phyloP scores from a whole-genome alignment of 192 early-diverging fungal genomes.

The Cladochytrium replicatum region DNA sequence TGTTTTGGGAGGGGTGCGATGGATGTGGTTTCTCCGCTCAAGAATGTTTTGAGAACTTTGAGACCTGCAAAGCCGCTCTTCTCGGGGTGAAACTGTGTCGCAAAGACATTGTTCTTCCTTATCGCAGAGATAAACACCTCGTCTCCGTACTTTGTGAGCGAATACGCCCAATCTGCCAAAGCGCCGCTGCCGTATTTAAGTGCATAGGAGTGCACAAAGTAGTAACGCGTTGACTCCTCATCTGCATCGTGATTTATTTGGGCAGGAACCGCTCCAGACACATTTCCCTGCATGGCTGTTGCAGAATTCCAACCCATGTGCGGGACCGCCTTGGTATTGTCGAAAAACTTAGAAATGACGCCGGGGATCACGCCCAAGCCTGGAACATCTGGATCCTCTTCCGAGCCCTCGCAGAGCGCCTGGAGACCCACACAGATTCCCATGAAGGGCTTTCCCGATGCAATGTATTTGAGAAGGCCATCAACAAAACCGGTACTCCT shows the following conservation, averaged over 20 bases:
- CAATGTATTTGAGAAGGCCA: constrained; percentile 74
- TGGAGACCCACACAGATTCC: constrained; percentile 99
- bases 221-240: constrained; percentile 59
- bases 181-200: constrained; percentile 17
- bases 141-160: constrained; percentile 81
- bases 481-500: constrained; percentile 63
- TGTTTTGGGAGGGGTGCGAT: background rate
- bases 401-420: constrained; percentile 78
- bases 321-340: constrained; percentile 72
- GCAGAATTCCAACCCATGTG: constrained; percentile 98
- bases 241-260: constrained; percentile 18
- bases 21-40: constrained; percentile 39
- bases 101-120: constrained; percentile 78
- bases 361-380: constrained; percentile 83
- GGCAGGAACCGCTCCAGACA: background rate
- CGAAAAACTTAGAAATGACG: constrained; percentile 55
- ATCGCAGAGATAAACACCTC: constrained; percentile 78
- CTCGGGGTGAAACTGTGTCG: constrained; percentile 99
- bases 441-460: constrained; percentile 83
- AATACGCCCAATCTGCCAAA: constrained; percentile 61
- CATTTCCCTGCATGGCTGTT: constrained; percentile 2
- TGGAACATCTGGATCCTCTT: constrained; percentile 67
- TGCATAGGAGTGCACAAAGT: constrained; percentile 98
- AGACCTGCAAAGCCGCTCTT: constrained; percentile 90
- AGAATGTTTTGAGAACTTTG: constrained; percentile 68